Evolutionary conservation across 306 rosid species (phyloP).

Genomic region (Quercus dentata): DNA sequence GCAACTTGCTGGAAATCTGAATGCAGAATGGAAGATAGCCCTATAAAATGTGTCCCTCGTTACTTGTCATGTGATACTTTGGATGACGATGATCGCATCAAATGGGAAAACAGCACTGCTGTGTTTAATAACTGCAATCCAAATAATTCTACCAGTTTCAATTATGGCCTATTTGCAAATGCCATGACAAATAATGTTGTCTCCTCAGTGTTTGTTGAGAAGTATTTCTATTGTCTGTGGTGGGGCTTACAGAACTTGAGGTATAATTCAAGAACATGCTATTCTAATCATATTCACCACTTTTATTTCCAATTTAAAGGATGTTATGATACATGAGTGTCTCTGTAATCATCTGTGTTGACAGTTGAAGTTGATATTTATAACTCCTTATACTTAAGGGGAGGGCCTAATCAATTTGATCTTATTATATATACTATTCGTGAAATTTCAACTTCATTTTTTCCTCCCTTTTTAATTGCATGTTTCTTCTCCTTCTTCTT

Average conservation of each 20-base stretch:
- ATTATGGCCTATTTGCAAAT: slow-evolving; percentile 56
- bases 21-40: slow-evolving; percentile 58
- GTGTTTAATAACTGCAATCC: slow-evolving; percentile 74
- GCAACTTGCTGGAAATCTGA: slow-evolving; percentile 76
- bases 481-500: neutral
- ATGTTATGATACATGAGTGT: neutral
- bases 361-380: neutral
- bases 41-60: slow-evolving; percentile 42
- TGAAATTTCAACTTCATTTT: neutral
- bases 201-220: slow-evolving; percentile 49
- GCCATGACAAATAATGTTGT: slow-evolving; percentile 59
- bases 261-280: slow-evolving; percentile 32
- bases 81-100: slow-evolving; percentile 31
- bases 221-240: slow-evolving; percentile 91
- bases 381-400: neutral
- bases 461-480: neutral
- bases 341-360: neutral
- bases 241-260: slow-evolving; percentile 98
- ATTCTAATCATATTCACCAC: neutral
- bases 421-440: too few relatives aligned
- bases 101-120: slow-evolving; percentile 55
- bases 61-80: slow-evolving; percentile 69
- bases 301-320: neutral
- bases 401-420: neutral
- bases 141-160: slow-evolving; percentile 35